Evolutionary conservation across 139 green algal species (phyloP), one percentile per base, ranked within the genome.

Genomic region (Nannochloris sp.): DNA sequence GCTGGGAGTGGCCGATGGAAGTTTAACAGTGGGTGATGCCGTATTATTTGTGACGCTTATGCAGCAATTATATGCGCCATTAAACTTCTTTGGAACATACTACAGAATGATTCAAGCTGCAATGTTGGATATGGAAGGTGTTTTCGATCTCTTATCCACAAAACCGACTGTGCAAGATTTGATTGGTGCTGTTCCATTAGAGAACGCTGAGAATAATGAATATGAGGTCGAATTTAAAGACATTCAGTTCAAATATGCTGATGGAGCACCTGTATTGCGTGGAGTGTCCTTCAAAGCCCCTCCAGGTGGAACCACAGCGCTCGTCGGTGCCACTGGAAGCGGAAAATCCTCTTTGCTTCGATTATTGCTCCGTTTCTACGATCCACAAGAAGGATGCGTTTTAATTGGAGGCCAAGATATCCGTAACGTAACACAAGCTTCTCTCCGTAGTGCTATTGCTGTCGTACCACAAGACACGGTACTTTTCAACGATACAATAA

Each of bases 401-500:
- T 53, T 61, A 3, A 58, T 97, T 2, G 81, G 95, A 38, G 89
- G 86, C 8, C 68, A 85, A 61, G 81, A 95, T 61, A 61, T 96
- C 0, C 37, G 60, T 1, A 23, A 69, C 31, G 78, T 96, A 29
- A 96, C 81, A 15, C 86, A 91, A 68, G 14, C 42, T 10, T 85
- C 70, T 5, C 71, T 90, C 56, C 66, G 83, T 3, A 25, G 23
- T 0, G 61, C 70, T 6, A 77, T 92, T 55, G 32, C 83, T 33
- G 73, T 80, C 9, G 54, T 78, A 27, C 71, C 63, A 7, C 90
- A 96, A 73, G 90, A 97, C 74, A 83, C 90, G 69, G 85, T 95
- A 35, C 81, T 98, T 5, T 98, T 98, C 85, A 97, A 97, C 65
- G 91, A 97, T 60, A 90, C 81, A 33, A 90, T 98, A 33, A 81